A percentile compares a stretch with the other conserved stretches of the same genome.
phyloP scores from a whole-genome alignment of 345 rosid genomes.

The Garcia nutans region DNA sequence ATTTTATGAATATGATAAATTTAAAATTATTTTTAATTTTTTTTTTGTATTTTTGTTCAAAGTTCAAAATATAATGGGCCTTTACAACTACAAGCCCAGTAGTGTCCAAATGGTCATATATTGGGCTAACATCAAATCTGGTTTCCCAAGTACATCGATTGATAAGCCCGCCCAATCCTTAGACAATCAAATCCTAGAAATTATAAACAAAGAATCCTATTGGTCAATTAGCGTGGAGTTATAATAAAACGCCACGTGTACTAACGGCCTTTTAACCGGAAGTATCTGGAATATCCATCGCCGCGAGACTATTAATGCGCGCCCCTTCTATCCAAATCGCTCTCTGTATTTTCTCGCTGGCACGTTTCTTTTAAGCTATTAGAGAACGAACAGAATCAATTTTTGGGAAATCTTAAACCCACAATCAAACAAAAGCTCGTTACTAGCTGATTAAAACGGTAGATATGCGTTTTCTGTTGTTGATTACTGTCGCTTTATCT shows the following conservation, averaged over 20 bases:
- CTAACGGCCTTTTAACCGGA: constrained; percentile 32
- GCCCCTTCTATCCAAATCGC: background rate
- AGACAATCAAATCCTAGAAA: background rate
- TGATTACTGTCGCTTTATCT: constrained; percentile 30
- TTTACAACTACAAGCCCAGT: background rate
- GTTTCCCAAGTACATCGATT: background rate
- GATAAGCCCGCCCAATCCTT: background rate
- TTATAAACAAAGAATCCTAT: constrained; percentile 42
- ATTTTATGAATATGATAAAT: no score
- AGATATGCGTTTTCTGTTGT: constrained; percentile 31
- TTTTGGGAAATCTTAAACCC: no score
- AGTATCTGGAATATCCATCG: constrained; percentile 36
- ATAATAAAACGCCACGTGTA: constrained; percentile 53
- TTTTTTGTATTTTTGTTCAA: no score
- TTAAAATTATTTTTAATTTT: no score
- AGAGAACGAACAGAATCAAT: no score
- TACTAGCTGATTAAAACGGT: constrained; percentile 10
- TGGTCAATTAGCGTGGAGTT: constrained; percentile 59
- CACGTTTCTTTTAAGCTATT: background rate
- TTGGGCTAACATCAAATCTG: background rate
- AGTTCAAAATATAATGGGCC: no score
- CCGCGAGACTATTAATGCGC: constrained; percentile 35
- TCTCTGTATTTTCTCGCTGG: background rate
- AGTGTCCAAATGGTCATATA: background rate
- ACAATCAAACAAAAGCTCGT: background rate